Conservation (phyloP, 495 filamentous ascomycete genomes). For the Daldinia bambusicola region DNA sequence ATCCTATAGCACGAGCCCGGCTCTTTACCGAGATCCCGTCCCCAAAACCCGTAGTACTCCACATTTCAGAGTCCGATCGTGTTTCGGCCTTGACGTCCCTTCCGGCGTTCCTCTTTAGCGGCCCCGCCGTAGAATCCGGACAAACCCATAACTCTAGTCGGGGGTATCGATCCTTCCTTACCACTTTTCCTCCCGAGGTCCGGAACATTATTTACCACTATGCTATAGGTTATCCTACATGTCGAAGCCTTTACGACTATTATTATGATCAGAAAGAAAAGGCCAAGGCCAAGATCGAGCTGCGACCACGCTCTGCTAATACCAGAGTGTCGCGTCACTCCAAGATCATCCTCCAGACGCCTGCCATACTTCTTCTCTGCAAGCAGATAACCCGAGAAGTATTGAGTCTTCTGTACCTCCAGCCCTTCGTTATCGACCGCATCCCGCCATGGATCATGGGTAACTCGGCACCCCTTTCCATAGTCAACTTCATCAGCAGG, state of each 20-base stretch:
- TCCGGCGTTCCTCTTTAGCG: conserved; percentile 36
- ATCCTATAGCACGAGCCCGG: conserved; percentile 35
- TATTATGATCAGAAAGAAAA: conserved; percentile 47
- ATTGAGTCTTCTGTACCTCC: conserved; percentile 38
- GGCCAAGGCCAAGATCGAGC: conserved; percentile 26
- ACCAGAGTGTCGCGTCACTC: conserved; percentile 25
- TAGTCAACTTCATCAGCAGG: conserved; percentile 46
- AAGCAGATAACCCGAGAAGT: conserved; percentile 50
- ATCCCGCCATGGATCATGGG: conserved; percentile 53
- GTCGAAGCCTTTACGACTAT: conserved; percentile 41
- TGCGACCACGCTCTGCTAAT: conserved; percentile 20
- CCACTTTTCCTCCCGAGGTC: conserved; percentile 47
- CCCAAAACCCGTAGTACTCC: conserved; percentile 27
- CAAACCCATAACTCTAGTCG: neutral
- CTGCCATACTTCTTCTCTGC: conserved; percentile 52
- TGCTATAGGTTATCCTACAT: conserved; percentile 43
- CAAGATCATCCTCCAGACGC: conserved; percentile 39
- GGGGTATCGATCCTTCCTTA: conserved; percentile 37
- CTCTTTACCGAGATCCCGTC: conserved; percentile 41
- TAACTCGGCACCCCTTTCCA: conserved; percentile 35
- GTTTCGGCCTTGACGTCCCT: conserved; percentile 32
- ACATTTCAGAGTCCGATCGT: conserved; percentile 38
- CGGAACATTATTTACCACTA: conserved; percentile 50
- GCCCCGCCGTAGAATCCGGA: conserved; percentile 15
- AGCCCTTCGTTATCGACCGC: conserved; percentile 49